A percentile compares a stretch with the other conserved stretches of the same genome.
Evolutionary conservation across 2,329 filamentous ascomycete species (phyloP).

Genomic region (Trichoderma sp.): DNA sequence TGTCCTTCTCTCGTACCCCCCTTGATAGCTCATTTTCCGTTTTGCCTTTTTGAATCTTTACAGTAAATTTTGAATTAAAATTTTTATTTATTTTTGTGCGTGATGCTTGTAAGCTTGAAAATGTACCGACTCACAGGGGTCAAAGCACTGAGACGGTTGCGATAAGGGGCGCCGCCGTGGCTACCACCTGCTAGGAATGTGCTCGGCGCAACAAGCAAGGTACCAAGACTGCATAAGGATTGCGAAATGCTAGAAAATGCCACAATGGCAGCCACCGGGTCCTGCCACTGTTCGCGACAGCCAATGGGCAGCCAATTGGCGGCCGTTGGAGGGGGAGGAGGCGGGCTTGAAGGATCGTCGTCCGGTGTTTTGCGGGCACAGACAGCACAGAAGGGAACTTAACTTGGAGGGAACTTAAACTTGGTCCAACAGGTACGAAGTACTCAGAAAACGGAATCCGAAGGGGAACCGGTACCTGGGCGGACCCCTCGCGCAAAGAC

Average conservation of each 20-base stretch:
- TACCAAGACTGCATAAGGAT: not conserved
- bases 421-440: not conserved
- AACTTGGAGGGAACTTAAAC: not conserved
- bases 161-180: not conserved
- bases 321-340: not conserved
- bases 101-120: not conserved
- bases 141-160: not conserved
- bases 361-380: not conserved
- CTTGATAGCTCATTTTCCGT: not conserved
- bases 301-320: not conserved
- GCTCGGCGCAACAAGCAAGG: not conserved
- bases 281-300: not conserved
- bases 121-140: not conserved
- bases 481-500: not conserved
- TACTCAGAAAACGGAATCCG: not conserved
- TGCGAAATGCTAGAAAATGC: not conserved
- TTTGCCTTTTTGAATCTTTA: not conserved
- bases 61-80: not conserved
- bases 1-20: not conserved
- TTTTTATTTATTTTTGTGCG: not conserved
- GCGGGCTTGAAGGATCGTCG: not conserved
- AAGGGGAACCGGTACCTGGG: not conserved
- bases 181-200: conserved; percentile 1
- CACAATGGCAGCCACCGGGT: not conserved
- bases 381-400: no score